phyloP scores from a whole-genome alignment of 257 asterid genomes.

The Solanum verrucosum region DNA sequence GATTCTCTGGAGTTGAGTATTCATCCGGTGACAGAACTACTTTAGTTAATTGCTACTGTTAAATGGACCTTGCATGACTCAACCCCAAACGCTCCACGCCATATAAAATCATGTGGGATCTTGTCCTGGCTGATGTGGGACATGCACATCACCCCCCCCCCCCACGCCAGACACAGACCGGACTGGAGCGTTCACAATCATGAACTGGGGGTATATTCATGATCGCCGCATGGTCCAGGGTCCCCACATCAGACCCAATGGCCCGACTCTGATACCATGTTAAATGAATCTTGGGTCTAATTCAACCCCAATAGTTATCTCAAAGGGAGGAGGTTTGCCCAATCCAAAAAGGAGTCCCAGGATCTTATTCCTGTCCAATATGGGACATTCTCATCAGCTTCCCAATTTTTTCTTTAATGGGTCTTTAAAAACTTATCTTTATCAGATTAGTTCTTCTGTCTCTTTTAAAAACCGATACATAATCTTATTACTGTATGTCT shows the following conservation, averaged over 20 bases:
- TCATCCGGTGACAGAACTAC: background rate
- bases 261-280: background rate
- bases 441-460: background rate
- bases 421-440: background rate
- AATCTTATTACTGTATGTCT: background rate
- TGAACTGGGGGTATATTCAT: background rate
- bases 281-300: background rate
- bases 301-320: background rate
- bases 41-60: background rate
- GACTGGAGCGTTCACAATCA: background rate
- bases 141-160: background rate
- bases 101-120: background rate
- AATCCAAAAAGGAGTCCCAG: background rate
- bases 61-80: background rate
- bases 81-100: background rate
- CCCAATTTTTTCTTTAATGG: background rate
- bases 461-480: background rate
- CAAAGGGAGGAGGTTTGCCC: background rate
- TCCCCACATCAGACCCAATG: background rate
- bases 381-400: background rate
- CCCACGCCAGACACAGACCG: background rate
- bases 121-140: background rate
- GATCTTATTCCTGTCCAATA: background rate
- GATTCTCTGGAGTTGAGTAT: background rate
- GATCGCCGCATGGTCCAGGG: background rate